These are phyloP conservation scores for Talaromyces marneffei DNA, from an alignment of 2,329 filamentous ascomycete species.

Conservation along the genomic window DNA sequence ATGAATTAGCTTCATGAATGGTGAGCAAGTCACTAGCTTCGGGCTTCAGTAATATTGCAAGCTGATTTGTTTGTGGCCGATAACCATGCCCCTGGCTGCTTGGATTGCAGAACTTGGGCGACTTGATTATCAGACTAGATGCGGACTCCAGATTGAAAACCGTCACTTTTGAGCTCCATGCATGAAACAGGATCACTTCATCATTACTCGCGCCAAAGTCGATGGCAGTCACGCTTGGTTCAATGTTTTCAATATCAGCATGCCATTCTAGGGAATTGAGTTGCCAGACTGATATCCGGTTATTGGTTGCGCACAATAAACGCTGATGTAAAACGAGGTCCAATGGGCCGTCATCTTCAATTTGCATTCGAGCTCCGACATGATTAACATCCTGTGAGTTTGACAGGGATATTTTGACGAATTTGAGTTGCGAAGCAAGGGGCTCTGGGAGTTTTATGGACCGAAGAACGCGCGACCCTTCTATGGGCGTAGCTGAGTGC, in stretches of 20 bases:
- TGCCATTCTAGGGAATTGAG: slow-evolving; percentile 31
- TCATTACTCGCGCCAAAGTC: slow-evolving; percentile 35
- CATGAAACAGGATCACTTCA: slow-evolving; percentile 35
- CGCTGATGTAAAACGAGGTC: slow-evolving; percentile 23
- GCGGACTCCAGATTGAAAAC: slow-evolving; percentile 32
- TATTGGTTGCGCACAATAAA: slow-evolving; percentile 30
- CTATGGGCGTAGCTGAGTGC: slow-evolving; percentile 25
- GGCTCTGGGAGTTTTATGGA: slow-evolving; percentile 29
- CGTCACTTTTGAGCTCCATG: slow-evolving; percentile 36
- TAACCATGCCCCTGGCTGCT: slow-evolving; percentile 31
- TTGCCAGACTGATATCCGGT: slow-evolving; percentile 34
- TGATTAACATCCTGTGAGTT: neutral
- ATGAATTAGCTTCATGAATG: slow-evolving; percentile 32
- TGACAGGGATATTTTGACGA: slow-evolving; percentile 27
- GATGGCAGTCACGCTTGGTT: slow-evolving; percentile 28
- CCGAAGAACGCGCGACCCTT: slow-evolving; percentile 28
- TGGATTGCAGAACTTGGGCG: slow-evolving; percentile 34
- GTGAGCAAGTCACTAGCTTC: slow-evolving; percentile 35
- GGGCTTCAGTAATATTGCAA: slow-evolving; percentile 37
- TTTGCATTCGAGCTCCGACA: neutral
- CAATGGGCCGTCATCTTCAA: neutral
- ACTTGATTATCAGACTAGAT: slow-evolving; percentile 34
- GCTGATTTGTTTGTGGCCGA: slow-evolving; percentile 34
- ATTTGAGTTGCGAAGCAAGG: slow-evolving; percentile 21
- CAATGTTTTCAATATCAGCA: slow-evolving; percentile 38